Conservation (phyloP, 805 yeast species). For the Candida wancherniae region DNA sequence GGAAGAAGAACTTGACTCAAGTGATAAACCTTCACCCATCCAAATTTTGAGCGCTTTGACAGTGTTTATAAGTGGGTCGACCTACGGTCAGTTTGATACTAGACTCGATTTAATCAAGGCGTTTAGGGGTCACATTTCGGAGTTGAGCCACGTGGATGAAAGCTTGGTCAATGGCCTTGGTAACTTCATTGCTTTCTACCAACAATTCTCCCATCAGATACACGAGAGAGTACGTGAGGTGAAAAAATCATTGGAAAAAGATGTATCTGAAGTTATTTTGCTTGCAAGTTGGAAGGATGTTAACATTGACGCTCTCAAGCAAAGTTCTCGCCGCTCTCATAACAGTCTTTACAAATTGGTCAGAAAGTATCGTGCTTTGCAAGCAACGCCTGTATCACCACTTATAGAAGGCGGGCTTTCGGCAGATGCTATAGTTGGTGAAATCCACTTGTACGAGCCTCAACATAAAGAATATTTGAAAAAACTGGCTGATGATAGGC, state of each 20-base stretch:
- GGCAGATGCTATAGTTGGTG: constrained; percentile 8
- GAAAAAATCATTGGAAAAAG: constrained; percentile 63
- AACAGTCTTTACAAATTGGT: constrained; percentile 76
- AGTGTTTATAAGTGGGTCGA: constrained; percentile 67
- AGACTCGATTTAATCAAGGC: constrained; percentile 62
- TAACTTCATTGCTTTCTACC: constrained; percentile 60
- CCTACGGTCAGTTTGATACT: constrained; percentile 65
- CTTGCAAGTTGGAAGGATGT: constrained; percentile 98
- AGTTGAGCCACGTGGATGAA: constrained; percentile 21
- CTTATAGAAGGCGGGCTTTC: constrained; percentile 58
- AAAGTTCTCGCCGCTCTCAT: constrained; percentile 89
- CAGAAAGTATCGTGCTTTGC: constrained; percentile 67
- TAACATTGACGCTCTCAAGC: constrained; percentile 87
- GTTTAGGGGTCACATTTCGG: constrained; percentile 47
- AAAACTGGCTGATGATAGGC: constrained; percentile 11
- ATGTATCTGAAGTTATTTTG: constrained; percentile 75
- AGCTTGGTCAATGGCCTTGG: constrained; percentile 37
- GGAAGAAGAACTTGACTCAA: constrained; percentile 25
- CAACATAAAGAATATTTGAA: constrained; percentile 2
- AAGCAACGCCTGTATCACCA: constrained; percentile 47
- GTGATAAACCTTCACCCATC: constrained; percentile 22
- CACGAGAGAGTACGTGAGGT: constrained; percentile 39
- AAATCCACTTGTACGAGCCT: constrained; percentile 1
- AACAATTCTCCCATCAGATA: constrained; percentile 57
- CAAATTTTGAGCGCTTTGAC: constrained; percentile 55